Conservation (phyloP, 2,329 filamentous ascomycete species). For the Neonectria magnoliae region DNA sequence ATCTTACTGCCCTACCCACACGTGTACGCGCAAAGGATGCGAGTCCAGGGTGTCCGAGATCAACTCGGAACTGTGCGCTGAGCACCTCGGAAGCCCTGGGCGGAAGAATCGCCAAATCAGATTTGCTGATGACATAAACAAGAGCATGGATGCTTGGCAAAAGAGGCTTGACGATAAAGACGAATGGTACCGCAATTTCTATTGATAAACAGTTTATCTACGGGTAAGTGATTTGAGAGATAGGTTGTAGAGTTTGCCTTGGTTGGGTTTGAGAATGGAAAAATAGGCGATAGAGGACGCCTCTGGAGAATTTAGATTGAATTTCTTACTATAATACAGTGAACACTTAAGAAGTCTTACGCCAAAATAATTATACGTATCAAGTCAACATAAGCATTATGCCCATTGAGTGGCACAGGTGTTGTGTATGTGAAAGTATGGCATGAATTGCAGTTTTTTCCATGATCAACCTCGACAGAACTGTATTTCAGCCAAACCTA, state of each 20-base stretch:
- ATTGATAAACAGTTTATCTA: not conserved
- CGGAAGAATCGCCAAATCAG: too few species aligned
- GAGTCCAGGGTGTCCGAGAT: not conserved
- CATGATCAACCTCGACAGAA: too few species aligned
- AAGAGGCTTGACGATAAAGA: not conserved
- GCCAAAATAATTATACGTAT: too few species aligned
- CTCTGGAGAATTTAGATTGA: not conserved
- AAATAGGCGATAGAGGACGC: not conserved
- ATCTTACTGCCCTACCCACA: constrained; percentile 24
- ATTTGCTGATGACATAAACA: not conserved
- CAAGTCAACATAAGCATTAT: too few species aligned
- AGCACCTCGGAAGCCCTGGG: not conserved
- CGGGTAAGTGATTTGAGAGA: not conserved
- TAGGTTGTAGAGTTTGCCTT: not conserved
- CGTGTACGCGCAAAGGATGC: constrained; percentile 4
- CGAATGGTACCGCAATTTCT: not conserved
- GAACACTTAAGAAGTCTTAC: too few species aligned
- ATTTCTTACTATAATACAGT: not conserved
- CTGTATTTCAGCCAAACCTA: too few species aligned
- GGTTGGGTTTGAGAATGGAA: not conserved
- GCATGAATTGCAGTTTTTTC: too few species aligned
- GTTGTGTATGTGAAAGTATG: too few species aligned
- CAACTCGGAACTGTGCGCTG: not conserved
- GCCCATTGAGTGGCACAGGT: too few species aligned
- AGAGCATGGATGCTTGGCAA: not conserved